Evolutionary conservation across 176 grass and related monocot genomes (phyloP).

Genomic region (Musa beccarii): DNA sequence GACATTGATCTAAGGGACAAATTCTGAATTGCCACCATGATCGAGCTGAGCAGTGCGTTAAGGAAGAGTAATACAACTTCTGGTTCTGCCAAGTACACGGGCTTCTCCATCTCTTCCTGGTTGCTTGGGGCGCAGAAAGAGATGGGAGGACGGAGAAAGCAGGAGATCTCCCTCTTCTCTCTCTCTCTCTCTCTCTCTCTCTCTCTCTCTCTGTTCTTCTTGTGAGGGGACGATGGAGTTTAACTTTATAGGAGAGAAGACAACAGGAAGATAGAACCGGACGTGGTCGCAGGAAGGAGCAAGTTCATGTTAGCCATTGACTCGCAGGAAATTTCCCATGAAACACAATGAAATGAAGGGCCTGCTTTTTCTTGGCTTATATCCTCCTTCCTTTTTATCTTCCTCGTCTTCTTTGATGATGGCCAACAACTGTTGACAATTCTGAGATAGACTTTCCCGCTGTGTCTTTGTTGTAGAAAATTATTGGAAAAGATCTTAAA

Average conservation of each 20-base stretch:
- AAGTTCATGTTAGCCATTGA: constrained; percentile 19
- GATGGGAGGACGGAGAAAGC: neutral
- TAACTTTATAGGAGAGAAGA: constrained; percentile 13
- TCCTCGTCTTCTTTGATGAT: no score
- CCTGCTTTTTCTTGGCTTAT: no score
- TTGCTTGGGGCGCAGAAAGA: neutral
- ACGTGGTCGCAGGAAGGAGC: neutral
- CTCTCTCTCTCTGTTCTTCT: neutral
- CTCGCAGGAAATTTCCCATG: constrained; percentile 16
- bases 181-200: neutral
- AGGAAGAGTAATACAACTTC: constrained; percentile 25
- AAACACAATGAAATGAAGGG: neutral
- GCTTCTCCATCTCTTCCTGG: constrained; percentile 40
- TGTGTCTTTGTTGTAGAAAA: neutral
- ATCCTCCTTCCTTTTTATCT: no score
- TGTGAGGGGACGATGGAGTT: neutral
- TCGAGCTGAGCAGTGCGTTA: constrained; percentile 26
- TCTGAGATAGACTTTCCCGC: no score
- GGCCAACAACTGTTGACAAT: no score
- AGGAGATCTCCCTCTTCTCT: neutral
- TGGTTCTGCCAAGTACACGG: constrained; percentile 22
- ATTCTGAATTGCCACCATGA: constrained; percentile 22
- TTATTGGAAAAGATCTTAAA: neutral
- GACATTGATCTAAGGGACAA: constrained; percentile 14
- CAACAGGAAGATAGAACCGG: constrained; percentile 25